Percentiles rank a stretch among this genome's conserved stretches.
These are phyloP conservation scores for Bidens hawaiensis DNA, from an alignment of 140 eudicot genomes.

Conservation along the genomic window DNA sequence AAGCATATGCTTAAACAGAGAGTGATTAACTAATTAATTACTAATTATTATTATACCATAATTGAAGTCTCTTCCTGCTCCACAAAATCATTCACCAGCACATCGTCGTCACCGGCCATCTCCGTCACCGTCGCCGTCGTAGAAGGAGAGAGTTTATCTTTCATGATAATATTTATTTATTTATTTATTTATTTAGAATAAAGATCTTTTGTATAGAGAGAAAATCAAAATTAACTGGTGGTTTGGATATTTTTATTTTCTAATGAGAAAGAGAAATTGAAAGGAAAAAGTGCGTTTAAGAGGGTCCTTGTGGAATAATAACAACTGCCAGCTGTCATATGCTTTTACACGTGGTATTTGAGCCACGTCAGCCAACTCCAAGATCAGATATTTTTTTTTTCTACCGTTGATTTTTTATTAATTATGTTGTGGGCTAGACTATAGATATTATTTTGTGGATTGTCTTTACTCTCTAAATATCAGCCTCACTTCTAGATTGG, in stretches of 20 bases:
- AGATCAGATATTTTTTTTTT: constrained; percentile 40
- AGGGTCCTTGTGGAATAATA: not conserved
- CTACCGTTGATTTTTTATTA: constrained; percentile 29
- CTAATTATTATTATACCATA: too few relatives aligned
- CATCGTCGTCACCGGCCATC: constrained; percentile 19
- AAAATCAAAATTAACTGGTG: not conserved
- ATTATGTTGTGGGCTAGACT: constrained; percentile 14
- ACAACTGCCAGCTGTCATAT: constrained; percentile 36
- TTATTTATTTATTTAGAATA: too few relatives aligned
- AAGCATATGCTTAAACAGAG: not conserved
- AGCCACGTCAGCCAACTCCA: constrained; percentile 23
- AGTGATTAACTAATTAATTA: not conserved
- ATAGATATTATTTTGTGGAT: too few relatives aligned
- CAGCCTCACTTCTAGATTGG: constrained; percentile 9
- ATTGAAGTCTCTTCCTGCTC: constrained; percentile 39
- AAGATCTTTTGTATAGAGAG: not conserved
- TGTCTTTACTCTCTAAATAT: constrained; percentile 23
- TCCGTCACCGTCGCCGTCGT: constrained; percentile 9
- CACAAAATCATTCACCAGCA: constrained; percentile 8
- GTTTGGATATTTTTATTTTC: constrained; percentile 26
- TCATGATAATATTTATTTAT: too few relatives aligned
- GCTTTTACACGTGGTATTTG: constrained; percentile 45
- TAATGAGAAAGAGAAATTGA: constrained; percentile 14
- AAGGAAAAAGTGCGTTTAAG: constrained; percentile 15
- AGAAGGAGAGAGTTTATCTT: constrained; percentile 5